Percentiles rank a stretch among this genome's conserved stretches.
phyloP scores from a whole-genome alignment of 257 asterid genomes.

The Rehmannia glutinosa region DNA sequence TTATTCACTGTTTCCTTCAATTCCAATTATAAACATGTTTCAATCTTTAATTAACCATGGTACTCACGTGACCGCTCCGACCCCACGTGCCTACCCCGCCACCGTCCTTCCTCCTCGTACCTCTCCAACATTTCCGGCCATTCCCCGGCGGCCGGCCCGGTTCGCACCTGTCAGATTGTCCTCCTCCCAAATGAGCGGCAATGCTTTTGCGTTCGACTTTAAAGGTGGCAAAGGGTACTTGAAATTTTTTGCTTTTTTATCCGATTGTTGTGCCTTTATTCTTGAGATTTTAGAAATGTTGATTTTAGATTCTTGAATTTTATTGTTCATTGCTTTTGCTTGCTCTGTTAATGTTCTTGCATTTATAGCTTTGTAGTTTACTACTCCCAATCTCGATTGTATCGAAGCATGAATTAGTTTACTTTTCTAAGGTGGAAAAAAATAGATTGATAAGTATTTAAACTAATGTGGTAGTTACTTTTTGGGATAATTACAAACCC shows the following conservation, averaged over 20 bases:
- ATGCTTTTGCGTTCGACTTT: slow-evolving; percentile 39
- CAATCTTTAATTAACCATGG: slow-evolving; percentile 18
- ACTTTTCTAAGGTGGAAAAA: no score
- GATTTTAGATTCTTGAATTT: slow-evolving; percentile 5
- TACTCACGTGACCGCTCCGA: slow-evolving; percentile 13
- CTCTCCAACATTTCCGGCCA: slow-evolving; percentile 26
- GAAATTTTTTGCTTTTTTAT: neutral
- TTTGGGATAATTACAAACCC: no score
- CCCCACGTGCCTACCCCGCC: slow-evolving; percentile 29
- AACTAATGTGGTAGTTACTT: no score
- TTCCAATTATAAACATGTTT: slow-evolving; percentile 25
- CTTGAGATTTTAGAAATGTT: neutral
- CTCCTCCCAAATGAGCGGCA: slow-evolving; percentile 26
- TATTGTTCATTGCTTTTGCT: no score
- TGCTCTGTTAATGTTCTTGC: no score
- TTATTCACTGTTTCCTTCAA: neutral
- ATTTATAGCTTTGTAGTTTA: no score
- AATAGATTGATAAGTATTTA: no score
- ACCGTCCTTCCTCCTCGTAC: slow-evolving; percentile 8
- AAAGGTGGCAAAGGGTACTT: slow-evolving; percentile 66
- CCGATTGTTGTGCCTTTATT: neutral
- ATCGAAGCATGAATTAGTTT: no score
- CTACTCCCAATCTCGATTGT: no score
- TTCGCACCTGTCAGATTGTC: slow-evolving; percentile 16
- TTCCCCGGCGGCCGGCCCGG: slow-evolving; percentile 22